Conservation (phyloP, 2,329 filamentous ascomycete species). For the Cadophora luteo-olivacea region DNA sequence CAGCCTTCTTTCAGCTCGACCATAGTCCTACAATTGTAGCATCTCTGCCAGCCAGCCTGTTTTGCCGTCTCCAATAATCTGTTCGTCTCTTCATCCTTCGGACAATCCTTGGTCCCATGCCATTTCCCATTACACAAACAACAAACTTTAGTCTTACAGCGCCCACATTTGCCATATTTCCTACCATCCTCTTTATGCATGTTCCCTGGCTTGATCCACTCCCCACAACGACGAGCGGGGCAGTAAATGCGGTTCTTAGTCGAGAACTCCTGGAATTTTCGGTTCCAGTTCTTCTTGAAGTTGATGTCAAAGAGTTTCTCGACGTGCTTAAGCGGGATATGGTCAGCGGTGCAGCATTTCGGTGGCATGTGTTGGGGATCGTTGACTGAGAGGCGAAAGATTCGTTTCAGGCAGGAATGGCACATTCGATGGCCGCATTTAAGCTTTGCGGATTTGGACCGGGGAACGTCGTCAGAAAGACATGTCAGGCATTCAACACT, state of each 20-base stretch:
- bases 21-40: constrained; percentile 74
- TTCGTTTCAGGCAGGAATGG: constrained; percentile 73
- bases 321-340: constrained; percentile 78
- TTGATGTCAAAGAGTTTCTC: constrained; percentile 74
- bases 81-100: constrained; percentile 71
- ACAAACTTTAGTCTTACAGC: constrained; percentile 79
- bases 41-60: constrained; percentile 75
- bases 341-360: constrained; percentile 75
- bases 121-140: constrained; percentile 74
- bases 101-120: constrained; percentile 74
- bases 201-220: constrained; percentile 78
- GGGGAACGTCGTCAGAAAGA: constrained; percentile 68
- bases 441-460: constrained; percentile 71
- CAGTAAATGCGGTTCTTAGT: constrained; percentile 81
- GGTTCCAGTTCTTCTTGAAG: constrained; percentile 83
- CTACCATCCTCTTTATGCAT: constrained; percentile 66
- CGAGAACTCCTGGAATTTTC: constrained; percentile 78
- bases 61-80: constrained; percentile 69
- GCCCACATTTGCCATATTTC: constrained; percentile 72
- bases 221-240: constrained; percentile 72
- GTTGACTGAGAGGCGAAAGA: constrained; percentile 76
- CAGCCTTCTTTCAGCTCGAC: constrained; percentile 84
- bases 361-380: constrained; percentile 87
- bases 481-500: constrained; percentile 79
- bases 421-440: constrained; percentile 86